Percentiles rank a stretch among this genome's conserved stretches.
These are phyloP conservation scores for Rutstroemia sp. DNA, from an alignment of 2,329 filamentous ascomycete species.

Conservation along the genomic window DNA sequence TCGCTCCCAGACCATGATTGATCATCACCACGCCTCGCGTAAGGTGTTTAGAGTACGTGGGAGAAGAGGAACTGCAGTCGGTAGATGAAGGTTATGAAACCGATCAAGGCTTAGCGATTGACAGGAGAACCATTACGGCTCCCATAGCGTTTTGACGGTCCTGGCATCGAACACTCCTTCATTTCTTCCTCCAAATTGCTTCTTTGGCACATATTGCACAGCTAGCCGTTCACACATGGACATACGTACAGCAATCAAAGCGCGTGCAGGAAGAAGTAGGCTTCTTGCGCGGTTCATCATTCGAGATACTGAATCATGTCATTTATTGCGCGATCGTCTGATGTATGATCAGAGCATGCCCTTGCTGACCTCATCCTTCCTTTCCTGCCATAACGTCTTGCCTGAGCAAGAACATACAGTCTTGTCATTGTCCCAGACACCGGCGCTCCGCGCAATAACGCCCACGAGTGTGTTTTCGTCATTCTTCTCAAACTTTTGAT, in stretches of 20 bases:
- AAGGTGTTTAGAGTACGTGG: not conserved
- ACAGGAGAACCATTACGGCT: constrained; percentile 12
- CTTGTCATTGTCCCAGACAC: constrained; percentile 99
- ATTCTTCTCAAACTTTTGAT: constrained; percentile 56
- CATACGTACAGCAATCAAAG: not conserved
- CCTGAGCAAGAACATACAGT: constrained; percentile 96
- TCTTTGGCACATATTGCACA: constrained; percentile 1
- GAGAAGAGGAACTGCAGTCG: not conserved
- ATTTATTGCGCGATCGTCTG: constrained; percentile 17
- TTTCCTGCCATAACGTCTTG: constrained; percentile 97
- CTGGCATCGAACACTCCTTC: constrained; percentile 1
- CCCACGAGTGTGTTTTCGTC: constrained; percentile 83
- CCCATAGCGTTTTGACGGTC: constrained; percentile 2
- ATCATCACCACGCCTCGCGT: not conserved
- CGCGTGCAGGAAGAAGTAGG: not conserved
- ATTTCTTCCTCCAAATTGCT: constrained; percentile 13
- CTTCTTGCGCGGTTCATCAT: not conserved
- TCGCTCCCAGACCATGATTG: not conserved
- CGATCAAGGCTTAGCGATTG: constrained; percentile 22
- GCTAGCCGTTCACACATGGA: not conserved
- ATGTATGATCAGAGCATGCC: constrained; percentile 68
- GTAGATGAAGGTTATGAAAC: constrained; percentile 12
- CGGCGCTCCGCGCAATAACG: constrained; percentile 89
- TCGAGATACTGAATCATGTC: not conserved
- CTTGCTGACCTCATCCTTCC: constrained; percentile 78